Conservation (phyloP, 2,329 filamentous ascomycete species). For the Sporothrix inflata region DNA sequence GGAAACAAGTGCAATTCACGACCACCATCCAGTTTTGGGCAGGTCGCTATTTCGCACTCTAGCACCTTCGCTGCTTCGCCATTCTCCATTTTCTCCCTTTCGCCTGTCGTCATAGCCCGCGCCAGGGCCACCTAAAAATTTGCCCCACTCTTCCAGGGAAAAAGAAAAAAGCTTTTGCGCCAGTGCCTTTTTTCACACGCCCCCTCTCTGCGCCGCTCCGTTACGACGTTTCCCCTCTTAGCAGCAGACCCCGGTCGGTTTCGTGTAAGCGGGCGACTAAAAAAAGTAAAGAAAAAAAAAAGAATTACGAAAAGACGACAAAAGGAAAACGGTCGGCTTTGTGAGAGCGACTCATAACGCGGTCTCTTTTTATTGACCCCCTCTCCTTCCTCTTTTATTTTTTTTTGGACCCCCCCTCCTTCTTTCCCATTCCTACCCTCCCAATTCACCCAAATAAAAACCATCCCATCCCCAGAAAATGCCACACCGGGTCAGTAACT, state of each 20-base stretch:
- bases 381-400: not conserved
- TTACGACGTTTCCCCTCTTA: slow-evolving; percentile 19
- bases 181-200: slow-evolving; percentile 4
- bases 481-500: slow-evolving; percentile 62
- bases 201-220: not conserved
- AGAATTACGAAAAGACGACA: slow-evolving; percentile 6
- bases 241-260: not conserved
- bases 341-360: not conserved
- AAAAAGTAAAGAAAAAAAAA: slow-evolving; percentile 9
- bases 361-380: not conserved
- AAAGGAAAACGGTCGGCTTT: not conserved
- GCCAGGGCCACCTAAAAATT: slow-evolving; percentile 15
- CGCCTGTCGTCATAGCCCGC: slow-evolving; percentile 28
- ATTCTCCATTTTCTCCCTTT: slow-evolving; percentile 5
- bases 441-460: not conserved
- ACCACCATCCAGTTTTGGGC: slow-evolving; percentile 10
- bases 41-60: slow-evolving; percentile 14
- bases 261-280: slow-evolving; percentile 22
- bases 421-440: slow-evolving; percentile 2
- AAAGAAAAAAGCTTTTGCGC: slow-evolving; percentile 10
- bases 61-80: slow-evolving; percentile 14
- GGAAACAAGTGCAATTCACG: slow-evolving; percentile 1
- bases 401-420: not conserved
- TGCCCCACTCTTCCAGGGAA: slow-evolving; percentile 20
- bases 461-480: slow-evolving; percentile 43